Evolutionary conservation across 306 rosid genomes (phyloP).

Genomic region (Cyamopsis tetragonoloba): DNA sequence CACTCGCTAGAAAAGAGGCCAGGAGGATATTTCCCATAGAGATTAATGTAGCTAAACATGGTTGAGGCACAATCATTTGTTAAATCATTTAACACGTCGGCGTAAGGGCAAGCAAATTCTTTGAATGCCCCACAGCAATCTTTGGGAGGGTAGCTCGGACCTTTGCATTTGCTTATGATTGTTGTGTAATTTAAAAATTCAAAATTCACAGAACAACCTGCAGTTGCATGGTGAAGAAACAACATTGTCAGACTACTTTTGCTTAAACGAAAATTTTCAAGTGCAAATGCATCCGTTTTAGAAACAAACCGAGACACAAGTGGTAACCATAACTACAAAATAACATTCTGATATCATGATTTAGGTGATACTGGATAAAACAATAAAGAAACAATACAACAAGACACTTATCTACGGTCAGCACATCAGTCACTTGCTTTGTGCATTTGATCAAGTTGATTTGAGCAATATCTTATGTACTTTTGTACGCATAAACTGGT

Average conservation of each 20-base stretch:
- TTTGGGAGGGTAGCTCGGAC: constrained; percentile 59
- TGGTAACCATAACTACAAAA: background rate
- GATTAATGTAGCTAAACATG: constrained; percentile 95
- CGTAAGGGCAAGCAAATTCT: constrained; percentile 86
- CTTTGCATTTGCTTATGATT: constrained; percentile 89
- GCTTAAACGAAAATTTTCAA: too few relatives aligned
- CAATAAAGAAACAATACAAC: background rate
- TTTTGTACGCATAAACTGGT: background rate
- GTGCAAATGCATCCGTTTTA: background rate
- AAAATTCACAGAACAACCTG: constrained; percentile 91
- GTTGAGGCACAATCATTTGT: constrained; percentile 80
- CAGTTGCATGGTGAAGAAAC: constrained; percentile 25
- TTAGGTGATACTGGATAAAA: background rate
- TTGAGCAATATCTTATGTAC: background rate
- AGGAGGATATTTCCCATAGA: constrained; percentile 87
- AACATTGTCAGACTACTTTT: constrained; percentile 6
- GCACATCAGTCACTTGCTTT: background rate
- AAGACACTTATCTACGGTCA: background rate
- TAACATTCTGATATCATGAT: background rate
- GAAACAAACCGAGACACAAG: background rate
- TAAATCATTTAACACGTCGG: constrained; percentile 55
- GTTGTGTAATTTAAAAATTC: constrained; percentile 80
- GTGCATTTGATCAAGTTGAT: background rate
- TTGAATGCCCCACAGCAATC: constrained; percentile 59
- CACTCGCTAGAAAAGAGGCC: constrained; percentile 87